Base-by-base conservation (phyloP, 202 grass and related monocot genomes). In the Tripidium arundinaceum region DNA sequence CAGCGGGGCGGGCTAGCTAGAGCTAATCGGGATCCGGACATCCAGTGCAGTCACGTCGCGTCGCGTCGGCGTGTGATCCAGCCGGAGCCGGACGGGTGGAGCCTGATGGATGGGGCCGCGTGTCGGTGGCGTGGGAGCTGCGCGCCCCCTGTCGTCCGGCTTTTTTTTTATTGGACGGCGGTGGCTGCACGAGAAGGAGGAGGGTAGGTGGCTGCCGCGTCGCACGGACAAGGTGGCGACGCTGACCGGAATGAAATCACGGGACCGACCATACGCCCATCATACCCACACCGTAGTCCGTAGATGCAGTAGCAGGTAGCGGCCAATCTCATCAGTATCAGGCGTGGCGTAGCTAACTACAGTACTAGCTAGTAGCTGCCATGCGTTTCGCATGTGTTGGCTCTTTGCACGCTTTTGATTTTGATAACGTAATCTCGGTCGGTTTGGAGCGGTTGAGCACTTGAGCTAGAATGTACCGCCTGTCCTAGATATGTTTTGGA, bases 1-100 rank as follows among this genome's bases (percentile, higher is more conserved):
- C 50, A 10, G n/a, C n/a, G n/a, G n/a, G n/a, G n/a, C n/a, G n/a
- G n/a, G n/a, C n/a, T n/a, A n/a, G n/a, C n/a, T n/a, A n/a, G n/a
- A n/a, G n/a, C n/a, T n/a, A n/a, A 55, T 22, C 50, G 50, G 19
- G 50, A 26, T 59, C 54, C 57, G 57, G 57, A 13, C 55, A 7
- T 46, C 21, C 4, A 78, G 60, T n/a, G 63, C 46, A 39, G 46
- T 68, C 77, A 79, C 47, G 77, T 79, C 77, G 26, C 63, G 77
- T 10, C 62, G 26, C 18, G 7, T n/a, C n/a, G n/a, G n/a, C n/a
- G n/a, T n/a, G n/a, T n/a, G n/a, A n/a, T n/a, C n/a, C n/a, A n/a
- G n/a, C n/a, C n/a, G n/a, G n/a, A n/a, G n/a, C n/a, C n/a, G n/a
- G 60, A 14, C 37, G 45, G 49, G 71, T 25, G 54, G 57, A 12